Evolutionary conservation across 2,329 filamentous ascomycete species (phyloP).

Genomic region (Verticillium tricorpus): DNA sequence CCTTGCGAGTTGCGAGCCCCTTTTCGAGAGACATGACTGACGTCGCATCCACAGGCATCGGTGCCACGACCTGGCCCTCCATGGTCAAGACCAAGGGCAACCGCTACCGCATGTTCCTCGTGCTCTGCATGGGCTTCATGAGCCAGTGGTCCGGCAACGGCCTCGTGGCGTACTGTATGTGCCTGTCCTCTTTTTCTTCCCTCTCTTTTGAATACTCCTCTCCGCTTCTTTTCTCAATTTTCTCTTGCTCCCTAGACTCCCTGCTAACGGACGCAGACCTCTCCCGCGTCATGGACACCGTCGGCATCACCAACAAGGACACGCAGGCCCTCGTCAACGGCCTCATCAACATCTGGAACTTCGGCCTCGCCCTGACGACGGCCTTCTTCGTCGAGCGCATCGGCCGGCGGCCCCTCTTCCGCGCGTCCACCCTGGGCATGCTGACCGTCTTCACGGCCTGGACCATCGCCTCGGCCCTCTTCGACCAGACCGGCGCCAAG

Average conservation of each 20-base stretch:
- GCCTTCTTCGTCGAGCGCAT: constrained; percentile 23
- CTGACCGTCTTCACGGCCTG: constrained; percentile 27
- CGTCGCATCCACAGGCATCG: constrained; percentile 9
- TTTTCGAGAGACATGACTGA: too few species aligned
- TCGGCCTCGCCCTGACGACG: constrained; percentile 17
- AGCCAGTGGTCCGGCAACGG: constrained; percentile 32
- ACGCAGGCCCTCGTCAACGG: constrained; percentile 22
- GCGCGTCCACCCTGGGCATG: constrained; percentile 20
- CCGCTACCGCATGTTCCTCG: constrained; percentile 30
- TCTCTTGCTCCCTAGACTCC: not conserved
- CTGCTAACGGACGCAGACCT: constrained; percentile 5
- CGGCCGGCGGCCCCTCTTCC: constrained; percentile 20
- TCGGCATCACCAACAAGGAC: constrained; percentile 18
- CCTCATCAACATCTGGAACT: constrained; percentile 24
- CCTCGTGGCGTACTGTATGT: constrained; percentile 22
- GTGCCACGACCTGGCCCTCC: constrained; percentile 20
- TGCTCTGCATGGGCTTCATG: constrained; percentile 39
- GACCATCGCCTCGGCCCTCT: constrained; percentile 28
- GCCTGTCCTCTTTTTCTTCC: not conserved
- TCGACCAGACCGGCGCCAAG: constrained; percentile 20
- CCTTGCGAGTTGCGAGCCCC: too few species aligned
- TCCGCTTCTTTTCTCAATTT: not conserved
- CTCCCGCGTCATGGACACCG: constrained; percentile 13
- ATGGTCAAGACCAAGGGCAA: constrained; percentile 25
- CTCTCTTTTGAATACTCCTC: too few species aligned